Evolutionary conservation across 2,329 filamentous ascomycete species (phyloP), one percentile per base, ranked within the genome.

Genomic region (Colletotrichum noveboracense): DNA sequence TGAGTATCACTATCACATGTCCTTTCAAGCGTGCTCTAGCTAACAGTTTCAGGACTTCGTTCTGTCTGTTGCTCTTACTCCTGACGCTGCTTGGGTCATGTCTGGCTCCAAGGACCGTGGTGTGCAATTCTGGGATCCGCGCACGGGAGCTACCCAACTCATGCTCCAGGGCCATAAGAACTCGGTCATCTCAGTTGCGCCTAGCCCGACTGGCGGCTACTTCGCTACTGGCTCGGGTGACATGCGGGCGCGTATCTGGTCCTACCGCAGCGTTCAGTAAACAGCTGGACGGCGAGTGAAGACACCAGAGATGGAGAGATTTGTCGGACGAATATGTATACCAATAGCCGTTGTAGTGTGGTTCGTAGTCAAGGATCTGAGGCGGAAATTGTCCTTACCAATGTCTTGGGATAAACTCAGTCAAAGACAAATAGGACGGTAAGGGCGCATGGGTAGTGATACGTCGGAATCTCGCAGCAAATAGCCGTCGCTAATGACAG

Each of bases 131-230:
- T 99, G 97, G 97, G 96, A 99, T 82, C 96, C 97, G 24, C 91
- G 94, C 80, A 98, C 96, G 24, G 97, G 96, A 43, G 94, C 95
- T 79, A 97, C 96, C 2, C 96, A 98, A 86, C 94, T 99, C 84
- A 98, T 98, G 97, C 91, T 99, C 77, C 97, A 98, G 85, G 97
- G 97, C 30, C 97, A 99, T 85, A 98, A 98, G 90, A 98, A 98
- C 86, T 98, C 95, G 13, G 97, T 99, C 80, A 98, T 98, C 81
- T 98, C 96, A 4, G 97, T 99, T 68, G 96, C 97, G 2, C 97
- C 97, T 26, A 98, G 96, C 85, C 97, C 97, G 18, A 93, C 91
- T 43, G 96, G 96, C 74, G 92, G 93, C 78, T 93, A 95, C 83
- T 99, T 99, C 83, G 97, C 97, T 55, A 99, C 97, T 7, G 97